phyloP scores from a whole-genome alignment of 139 green algal genomes.

The Trebouxia sp. region DNA sequence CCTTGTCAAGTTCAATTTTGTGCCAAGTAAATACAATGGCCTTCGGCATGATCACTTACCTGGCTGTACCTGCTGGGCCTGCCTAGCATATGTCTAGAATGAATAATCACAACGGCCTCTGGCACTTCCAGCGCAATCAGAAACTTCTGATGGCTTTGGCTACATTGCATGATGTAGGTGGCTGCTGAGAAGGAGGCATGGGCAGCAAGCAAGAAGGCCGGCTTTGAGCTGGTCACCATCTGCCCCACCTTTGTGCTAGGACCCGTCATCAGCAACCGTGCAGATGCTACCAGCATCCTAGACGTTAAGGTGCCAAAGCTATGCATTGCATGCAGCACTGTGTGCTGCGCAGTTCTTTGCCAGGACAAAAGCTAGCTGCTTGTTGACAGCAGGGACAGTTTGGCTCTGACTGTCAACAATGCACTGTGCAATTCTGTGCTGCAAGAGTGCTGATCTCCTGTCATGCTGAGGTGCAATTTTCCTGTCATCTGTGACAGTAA shows the following conservation, averaged over 20 bases:
- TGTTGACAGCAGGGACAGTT: too few relatives aligned
- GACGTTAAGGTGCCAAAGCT: neutral
- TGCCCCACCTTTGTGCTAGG: slow-evolving; percentile 77
- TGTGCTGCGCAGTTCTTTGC: too few relatives aligned
- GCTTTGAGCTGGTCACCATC: slow-evolving; percentile 70
- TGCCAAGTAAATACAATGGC: too few relatives aligned
- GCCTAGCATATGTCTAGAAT: too few relatives aligned
- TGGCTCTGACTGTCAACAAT: too few relatives aligned
- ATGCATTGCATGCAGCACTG: neutral
- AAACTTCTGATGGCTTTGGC: neutral
- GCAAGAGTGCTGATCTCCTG: too few relatives aligned
- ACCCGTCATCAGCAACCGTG: slow-evolving; percentile 40
- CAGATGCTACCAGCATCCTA: slow-evolving; percentile 36
- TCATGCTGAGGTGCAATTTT: neutral
- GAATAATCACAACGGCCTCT: too few relatives aligned
- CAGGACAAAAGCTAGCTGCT: too few relatives aligned
- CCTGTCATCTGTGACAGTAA: neutral
- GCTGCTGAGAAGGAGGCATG: slow-evolving; percentile 69
- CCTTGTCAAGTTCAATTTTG: too few relatives aligned
- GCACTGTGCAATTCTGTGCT: too few relatives aligned
- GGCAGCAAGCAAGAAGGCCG: slow-evolving; percentile 48
- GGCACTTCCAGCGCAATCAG: neutral
- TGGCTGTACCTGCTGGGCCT: too few relatives aligned
- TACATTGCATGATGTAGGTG: slow-evolving; percentile 2
- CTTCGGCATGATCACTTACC: too few relatives aligned